Evolutionary conservation across 1,139 yeast species (phyloP), one percentile per base, ranked within the genome.

Genomic region (Martiniozyma asiatica): DNA sequence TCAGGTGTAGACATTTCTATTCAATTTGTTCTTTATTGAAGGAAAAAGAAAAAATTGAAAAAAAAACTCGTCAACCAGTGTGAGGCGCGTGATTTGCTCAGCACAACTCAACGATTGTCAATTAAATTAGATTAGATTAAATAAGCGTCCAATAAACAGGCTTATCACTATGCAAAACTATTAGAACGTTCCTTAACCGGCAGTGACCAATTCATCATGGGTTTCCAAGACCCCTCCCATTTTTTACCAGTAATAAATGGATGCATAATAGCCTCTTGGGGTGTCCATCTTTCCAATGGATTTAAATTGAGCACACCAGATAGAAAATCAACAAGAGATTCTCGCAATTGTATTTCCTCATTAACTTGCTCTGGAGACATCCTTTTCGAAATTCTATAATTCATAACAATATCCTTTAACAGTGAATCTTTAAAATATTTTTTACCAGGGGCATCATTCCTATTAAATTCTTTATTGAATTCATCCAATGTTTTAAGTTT

Each of bases 221-320:
- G 71, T 28, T 48, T 49, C 72, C 73, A 66, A 21, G 47, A 49
- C 2, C 65, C 68, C 12, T 47, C 46, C 39, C 65, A 66, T 22
- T 51, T 54, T 27, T 56, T 59, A 22, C 60, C 65, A 4, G 77
- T 77, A 14, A 89, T 72, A 53, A 92, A 89, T 0, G 97, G 97
- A 56, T 92, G 98, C 55, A 73, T 63, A 15, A 79, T 63, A 0
- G 97, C 98, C 52, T 89, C 96, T 44, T 84, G 95, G 8, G 98
- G 98, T 0, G 96, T 84, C 75, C 95, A 78, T 44, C 99, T 67
- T 52, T 87, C 95, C 45, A 89, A 64, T 1, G 98, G 98, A 54
- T 87, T 87, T 49, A 84, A 57, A 43, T 78, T 82, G 36, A 89
- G 60, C 8, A 82, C 68, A 22, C 94, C 94, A 28, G 64, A 57